Evolutionary conservation across 1,284 basidiomycete genomes (phyloP).

Genomic region (Psilocybe mexicana): DNA sequence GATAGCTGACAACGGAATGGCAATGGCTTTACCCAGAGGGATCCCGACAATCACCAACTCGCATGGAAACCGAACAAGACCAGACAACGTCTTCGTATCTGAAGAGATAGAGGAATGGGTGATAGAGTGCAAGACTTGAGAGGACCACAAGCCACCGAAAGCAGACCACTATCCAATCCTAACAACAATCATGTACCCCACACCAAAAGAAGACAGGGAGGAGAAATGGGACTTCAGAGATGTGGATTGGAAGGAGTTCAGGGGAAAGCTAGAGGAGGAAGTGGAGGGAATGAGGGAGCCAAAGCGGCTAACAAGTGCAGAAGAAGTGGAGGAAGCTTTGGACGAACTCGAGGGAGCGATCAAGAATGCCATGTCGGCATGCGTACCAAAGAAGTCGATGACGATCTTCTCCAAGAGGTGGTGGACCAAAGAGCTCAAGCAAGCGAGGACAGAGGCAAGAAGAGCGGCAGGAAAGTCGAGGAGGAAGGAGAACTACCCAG

Average conservation of each 20-base stretch:
- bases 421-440: constrained; percentile 30
- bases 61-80: constrained; percentile 28
- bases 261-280: background rate
- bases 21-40: constrained; percentile 27
- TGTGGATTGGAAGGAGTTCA: constrained; percentile 27
- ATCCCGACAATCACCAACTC: constrained; percentile 30
- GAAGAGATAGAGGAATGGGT: constrained; percentile 14
- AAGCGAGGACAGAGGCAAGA: constrained; percentile 1
- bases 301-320: constrained; percentile 2
- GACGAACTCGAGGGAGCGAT: constrained; percentile 16
- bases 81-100: constrained; percentile 35
- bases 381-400: constrained; percentile 27
- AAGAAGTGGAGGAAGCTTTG: constrained; percentile 26
- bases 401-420: constrained; percentile 27
- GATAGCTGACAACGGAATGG: constrained; percentile 25
- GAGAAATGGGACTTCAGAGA: constrained; percentile 20
- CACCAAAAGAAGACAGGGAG: background rate
- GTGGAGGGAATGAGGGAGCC: background rate
- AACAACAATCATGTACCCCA: constrained; percentile 20
- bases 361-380: constrained; percentile 7
- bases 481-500: constrained; percentile 16
- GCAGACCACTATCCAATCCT: constrained; percentile 36
- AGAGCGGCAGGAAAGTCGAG: constrained; percentile 14
- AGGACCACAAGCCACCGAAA: constrained; percentile 14
- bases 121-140: constrained; percentile 22